These are phyloP conservation scores for Metschnikowia proteae DNA, from an alignment of 805 yeast genomes.

Conservation along the genomic window DNA sequence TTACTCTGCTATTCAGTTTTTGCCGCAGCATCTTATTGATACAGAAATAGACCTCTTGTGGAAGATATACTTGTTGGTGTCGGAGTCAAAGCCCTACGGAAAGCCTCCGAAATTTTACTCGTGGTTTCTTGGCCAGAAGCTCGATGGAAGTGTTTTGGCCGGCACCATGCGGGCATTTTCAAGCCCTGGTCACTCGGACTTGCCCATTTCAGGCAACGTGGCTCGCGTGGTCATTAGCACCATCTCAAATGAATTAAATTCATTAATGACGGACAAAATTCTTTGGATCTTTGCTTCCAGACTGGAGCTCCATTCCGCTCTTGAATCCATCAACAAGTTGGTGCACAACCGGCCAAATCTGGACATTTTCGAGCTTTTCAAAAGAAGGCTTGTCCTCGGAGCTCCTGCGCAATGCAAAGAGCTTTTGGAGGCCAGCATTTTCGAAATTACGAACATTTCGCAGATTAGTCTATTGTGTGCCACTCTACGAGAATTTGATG, in stretches of 20 bases:
- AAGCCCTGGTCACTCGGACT: background rate
- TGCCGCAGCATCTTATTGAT: slow-evolving; percentile 28
- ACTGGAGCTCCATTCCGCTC: slow-evolving; percentile 40
- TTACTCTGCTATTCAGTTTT: slow-evolving; percentile 38
- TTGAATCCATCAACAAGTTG: slow-evolving; percentile 3
- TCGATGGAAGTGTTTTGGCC: background rate
- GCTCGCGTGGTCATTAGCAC: slow-evolving; percentile 20
- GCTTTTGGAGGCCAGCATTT: slow-evolving; percentile 45
- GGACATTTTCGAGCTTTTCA: slow-evolving; percentile 40
- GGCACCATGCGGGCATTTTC: background rate
- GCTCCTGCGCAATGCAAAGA: slow-evolving; percentile 51
- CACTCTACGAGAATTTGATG: slow-evolving; percentile 47
- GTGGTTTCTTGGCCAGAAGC: slow-evolving; percentile 11
- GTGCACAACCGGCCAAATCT: slow-evolving; percentile 10
- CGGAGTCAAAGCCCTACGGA: slow-evolving; percentile 33
- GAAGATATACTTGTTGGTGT: slow-evolving; percentile 46
- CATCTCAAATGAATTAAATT: slow-evolving; percentile 33
- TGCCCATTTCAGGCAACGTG: background rate
- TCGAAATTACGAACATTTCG: slow-evolving; percentile 35
- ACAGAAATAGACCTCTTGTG: slow-evolving; percentile 38
- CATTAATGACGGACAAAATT: slow-evolving; percentile 18
- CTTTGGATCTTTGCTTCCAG: slow-evolving; percentile 32
- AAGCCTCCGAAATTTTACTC: slow-evolving; percentile 20
- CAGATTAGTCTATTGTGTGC: slow-evolving; percentile 45
- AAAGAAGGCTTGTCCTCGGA: slow-evolving; percentile 46